Evolutionary conservation across 306 rosid species (phyloP), one percentile per base, ranked within the genome.

Genomic region (Pterocarpus santalinus): DNA sequence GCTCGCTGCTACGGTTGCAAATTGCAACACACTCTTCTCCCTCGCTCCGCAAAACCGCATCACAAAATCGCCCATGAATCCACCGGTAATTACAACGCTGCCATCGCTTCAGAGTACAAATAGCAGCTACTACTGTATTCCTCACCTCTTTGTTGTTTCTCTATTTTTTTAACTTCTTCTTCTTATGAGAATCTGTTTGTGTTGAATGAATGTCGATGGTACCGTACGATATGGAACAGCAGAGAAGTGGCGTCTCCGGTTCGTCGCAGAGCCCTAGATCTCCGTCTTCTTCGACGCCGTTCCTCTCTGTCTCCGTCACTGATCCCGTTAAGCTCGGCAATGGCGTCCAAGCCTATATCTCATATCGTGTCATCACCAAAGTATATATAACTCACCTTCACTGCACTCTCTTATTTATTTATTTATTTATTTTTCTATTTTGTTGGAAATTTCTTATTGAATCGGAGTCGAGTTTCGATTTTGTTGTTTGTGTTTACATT

Each of bases 311-410:
- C 68, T 91, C 91, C 9, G 96, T 95, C 35, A 88, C 94, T 43
- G 99, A 95, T 90, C 98, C 98, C 52, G 98, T 95, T 75, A 95
- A 95, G 85, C 91, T 95, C 78, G 98, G 99, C 83, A 95, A 93
- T 91, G 99, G 99, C 86, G 98, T 95, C 80, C 99, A 95, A 82
- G 90, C 99, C 46, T 95, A 93, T 77, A 89, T 95, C 86, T 95
- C 99, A 33, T 95, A 95, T 80, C 94, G 99, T 81, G 99, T 93
- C 80, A 90, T 93, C 86, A 91, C 98, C 44, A 91, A 87, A 90
- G 99, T 95, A 77, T 28, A 53, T 1, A 39, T 64, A 14, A 62
- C 46, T 76, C 61, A 0, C 4, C 65, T 44, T 13, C 51, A 11
- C 63, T 80, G 17, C n/a, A 2, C 17, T 1, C n/a, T 16, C 5